Evolutionary conservation across 1,284 basidiomycete species (phyloP).

Genomic region (Fomitopsis palustris): DNA sequence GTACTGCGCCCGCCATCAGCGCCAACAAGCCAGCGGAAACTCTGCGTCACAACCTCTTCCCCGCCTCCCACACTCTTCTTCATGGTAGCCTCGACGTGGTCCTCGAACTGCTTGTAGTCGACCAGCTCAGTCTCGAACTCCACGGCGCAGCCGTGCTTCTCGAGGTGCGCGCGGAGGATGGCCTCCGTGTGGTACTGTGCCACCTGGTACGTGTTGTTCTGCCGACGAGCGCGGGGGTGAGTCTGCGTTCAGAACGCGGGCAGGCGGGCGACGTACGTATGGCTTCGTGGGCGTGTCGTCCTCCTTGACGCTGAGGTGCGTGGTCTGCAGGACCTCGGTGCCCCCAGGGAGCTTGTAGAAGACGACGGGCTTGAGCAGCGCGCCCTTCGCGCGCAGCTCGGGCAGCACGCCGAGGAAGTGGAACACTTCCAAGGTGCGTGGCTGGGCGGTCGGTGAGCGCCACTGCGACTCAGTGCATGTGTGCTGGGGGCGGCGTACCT

Average conservation of each 20-base stretch:
- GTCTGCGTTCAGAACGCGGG: background rate
- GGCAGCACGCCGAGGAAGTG: constrained; percentile 13
- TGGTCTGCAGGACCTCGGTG: constrained; percentile 3
- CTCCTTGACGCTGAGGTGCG: background rate
- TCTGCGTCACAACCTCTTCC: constrained; percentile 9
- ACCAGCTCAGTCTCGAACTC: constrained; percentile 27
- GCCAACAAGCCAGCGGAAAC: constrained; percentile 26
- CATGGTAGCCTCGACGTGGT: constrained; percentile 18
- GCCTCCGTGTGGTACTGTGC: constrained; percentile 25
- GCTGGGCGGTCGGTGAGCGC: background rate
- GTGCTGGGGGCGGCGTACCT: constrained; percentile 13
- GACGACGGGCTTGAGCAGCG: background rate
- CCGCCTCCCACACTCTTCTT: constrained; percentile 3
- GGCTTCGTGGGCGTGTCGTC: constrained; percentile 16
- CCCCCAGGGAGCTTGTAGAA: constrained; percentile 15
- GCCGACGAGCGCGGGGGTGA: background rate
- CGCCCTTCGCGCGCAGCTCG: constrained; percentile 6
- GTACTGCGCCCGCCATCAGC: constrained; percentile 34
- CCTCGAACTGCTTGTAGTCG: constrained; percentile 19
- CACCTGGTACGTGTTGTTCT: constrained; percentile 15
- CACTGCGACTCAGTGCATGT: too few species aligned
- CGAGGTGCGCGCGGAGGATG: constrained; percentile 26
- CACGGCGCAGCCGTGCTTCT: constrained; percentile 21
- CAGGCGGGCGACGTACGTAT: constrained; percentile 15
- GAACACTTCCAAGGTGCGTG: constrained; percentile 14